Base-by-base conservation (phyloP, 2,329 filamentous ascomycete species). In the Talaromyces sp. region DNA sequence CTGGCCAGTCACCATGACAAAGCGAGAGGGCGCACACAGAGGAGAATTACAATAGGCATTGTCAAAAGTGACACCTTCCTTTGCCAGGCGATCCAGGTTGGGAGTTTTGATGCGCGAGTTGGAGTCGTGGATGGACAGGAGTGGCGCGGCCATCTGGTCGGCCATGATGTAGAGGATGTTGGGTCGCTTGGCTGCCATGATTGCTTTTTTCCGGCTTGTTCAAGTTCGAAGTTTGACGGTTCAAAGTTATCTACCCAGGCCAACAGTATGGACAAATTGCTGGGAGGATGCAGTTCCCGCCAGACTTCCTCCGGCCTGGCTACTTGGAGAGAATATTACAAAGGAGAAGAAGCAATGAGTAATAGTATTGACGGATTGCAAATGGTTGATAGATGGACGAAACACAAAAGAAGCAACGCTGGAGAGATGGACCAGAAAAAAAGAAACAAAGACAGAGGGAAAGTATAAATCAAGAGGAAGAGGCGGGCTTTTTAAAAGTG, bases 151-250 rank as follows among this genome's bases (percentile, higher is more conserved):
- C 73, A 97, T 85, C 78, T 97, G 92, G 76, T 97, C 92, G 56
- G 92, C 92, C 91, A 97, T 96, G 77, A 97, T 95, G 80, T 94
- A 96, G 48, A 92, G 80, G 65, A 93, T 89, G 74, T 92, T 92
- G 61, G 88, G 88, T 70, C 81, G 81, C 64, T 78, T 78, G 60
- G 70, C 61, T 51, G 70, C 67, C 71, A 73, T 74, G 66, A 40
- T 65, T 57, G 22, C 10, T 9, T 10, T 10, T 17, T 33, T 41
- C 6, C 5, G 45, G n/a, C 33, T 25, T 48, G 28, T 48, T 35
- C 45, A 9, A 21, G 28, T 48, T 35, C 45, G 17, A 21, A 11
- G 28, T 19, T 37, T 39, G 33, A 37, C 6, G 15, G 3, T 41
- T 39, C 21, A 3, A 11, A 15, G 4, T n/a, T 37, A 39, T 39